Conservation (phyloP, 345 rosid genomes). For the Linum tenue region DNA sequence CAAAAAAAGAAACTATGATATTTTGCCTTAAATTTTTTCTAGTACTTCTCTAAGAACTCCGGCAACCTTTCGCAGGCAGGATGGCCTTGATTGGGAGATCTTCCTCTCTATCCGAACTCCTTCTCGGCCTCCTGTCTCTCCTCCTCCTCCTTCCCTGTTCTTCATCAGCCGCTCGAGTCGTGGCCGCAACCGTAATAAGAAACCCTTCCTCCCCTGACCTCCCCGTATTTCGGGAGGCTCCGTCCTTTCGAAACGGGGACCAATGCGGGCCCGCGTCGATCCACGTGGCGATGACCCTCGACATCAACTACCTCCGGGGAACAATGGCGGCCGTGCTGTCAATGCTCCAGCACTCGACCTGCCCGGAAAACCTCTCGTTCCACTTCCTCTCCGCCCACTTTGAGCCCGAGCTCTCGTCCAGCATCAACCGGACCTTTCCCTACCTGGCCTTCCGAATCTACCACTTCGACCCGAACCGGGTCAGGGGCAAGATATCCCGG, state of each 20-base stretch:
- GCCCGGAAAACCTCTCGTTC: constrained; percentile 53
- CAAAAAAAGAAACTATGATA: too few relatives aligned
- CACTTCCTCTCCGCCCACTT: constrained; percentile 50
- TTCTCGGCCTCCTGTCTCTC: constrained; percentile 62
- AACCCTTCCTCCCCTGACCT: constrained; percentile 27
- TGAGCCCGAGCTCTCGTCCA: constrained; percentile 30
- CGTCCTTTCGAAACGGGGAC: constrained; percentile 44
- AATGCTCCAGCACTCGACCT: constrained; percentile 44
- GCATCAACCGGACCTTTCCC: constrained; percentile 49
- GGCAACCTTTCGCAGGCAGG: constrained; percentile 26
- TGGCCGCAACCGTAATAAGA: constrained; percentile 26
- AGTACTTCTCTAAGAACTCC: neutral
- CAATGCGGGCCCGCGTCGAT: constrained; percentile 29
- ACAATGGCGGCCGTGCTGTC: constrained; percentile 65
- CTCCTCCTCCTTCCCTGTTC: constrained; percentile 30
- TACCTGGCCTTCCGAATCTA: constrained; percentile 48
- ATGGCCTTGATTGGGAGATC: constrained; percentile 50
- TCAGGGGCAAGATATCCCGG: constrained; percentile 45
- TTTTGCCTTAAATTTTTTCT: neutral
- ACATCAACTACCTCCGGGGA: constrained; percentile 58
- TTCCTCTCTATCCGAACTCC: constrained; percentile 16
- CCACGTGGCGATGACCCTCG: constrained; percentile 58
- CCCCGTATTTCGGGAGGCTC: constrained; percentile 44
- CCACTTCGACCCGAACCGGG: constrained; percentile 39
- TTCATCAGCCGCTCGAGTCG: constrained; percentile 21